These are phyloP conservation scores for Puccinia sorghi DNA, from an alignment of 1,284 basidiomycete genomes.

Conservation along the genomic window DNA sequence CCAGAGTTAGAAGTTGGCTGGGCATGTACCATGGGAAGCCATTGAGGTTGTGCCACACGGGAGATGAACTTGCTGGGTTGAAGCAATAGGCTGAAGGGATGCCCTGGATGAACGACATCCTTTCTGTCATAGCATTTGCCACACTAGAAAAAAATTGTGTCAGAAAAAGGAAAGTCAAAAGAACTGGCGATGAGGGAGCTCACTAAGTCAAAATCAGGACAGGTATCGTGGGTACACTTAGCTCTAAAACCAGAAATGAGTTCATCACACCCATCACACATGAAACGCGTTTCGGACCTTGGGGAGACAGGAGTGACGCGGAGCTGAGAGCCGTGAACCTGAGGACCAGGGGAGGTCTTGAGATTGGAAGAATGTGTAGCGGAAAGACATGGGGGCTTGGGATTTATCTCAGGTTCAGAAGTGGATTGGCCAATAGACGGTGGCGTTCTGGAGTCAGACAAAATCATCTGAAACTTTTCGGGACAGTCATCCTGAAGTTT, in stretches of 20 bases:
- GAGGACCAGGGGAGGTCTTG: background rate
- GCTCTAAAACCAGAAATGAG: constrained; percentile 34
- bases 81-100: constrained; percentile 8
- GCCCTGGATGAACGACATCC: constrained; percentile 9
- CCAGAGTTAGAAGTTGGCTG: too few relatives aligned
- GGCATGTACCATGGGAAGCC: too few relatives aligned
- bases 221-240: constrained; percentile 10
- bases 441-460: background rate
- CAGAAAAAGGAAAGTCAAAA: background rate
- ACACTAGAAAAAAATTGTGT: constrained; percentile 14
- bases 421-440: background rate
- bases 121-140: constrained; percentile 15
- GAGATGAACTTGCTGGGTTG: background rate
- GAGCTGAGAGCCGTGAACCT: background rate
- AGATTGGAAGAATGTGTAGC: too few relatives aligned
- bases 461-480: background rate
- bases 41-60: background rate
- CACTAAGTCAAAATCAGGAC: constrained; percentile 42
- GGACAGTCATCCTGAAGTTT: background rate
- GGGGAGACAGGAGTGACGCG: background rate
- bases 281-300: background rate
- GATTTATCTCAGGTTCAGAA: background rate
- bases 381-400: background rate
- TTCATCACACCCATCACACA: constrained; percentile 27
- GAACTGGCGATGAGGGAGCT: background rate